Conservation (phyloP, 2,329 filamentous ascomycete species). For the Cordyceps sp. region DNA sequence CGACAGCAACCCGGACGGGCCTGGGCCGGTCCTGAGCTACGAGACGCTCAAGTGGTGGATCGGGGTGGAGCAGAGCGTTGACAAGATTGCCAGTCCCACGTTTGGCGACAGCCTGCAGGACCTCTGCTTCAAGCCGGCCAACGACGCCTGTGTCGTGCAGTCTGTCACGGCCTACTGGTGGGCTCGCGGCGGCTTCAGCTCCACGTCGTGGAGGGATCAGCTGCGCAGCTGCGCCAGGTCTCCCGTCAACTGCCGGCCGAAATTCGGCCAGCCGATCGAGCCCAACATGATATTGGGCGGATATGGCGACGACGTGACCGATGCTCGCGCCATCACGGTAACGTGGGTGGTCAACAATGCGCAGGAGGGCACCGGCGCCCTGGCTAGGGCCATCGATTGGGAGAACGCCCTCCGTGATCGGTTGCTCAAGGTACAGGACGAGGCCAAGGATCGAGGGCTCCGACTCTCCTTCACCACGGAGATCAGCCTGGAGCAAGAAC, state of each 20-base stretch:
- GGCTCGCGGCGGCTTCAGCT: slow-evolving; percentile 26
- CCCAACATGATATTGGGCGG: slow-evolving; percentile 77
- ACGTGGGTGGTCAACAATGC: slow-evolving; percentile 94
- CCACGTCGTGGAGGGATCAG: slow-evolving; percentile 51
- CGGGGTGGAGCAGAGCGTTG: slow-evolving; percentile 65
- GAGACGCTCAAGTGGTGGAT: slow-evolving; percentile 92
- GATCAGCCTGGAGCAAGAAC: slow-evolving; percentile 82
- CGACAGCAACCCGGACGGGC: slow-evolving; percentile 47
- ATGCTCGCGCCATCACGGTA: slow-evolving; percentile 66
- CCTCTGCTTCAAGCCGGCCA: slow-evolving; percentile 87
- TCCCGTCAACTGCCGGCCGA: slow-evolving; percentile 72
- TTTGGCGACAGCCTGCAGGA: slow-evolving; percentile 59
- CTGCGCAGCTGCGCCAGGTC: slow-evolving; percentile 60
- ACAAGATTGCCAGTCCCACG: slow-evolving; percentile 51
- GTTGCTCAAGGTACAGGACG: slow-evolving; percentile 60
- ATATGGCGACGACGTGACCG: slow-evolving; percentile 49
- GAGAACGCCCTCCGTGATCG: slow-evolving; percentile 62
- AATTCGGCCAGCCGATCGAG: slow-evolving; percentile 77
- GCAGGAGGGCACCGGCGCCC: slow-evolving; percentile 52
- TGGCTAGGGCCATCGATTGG: slow-evolving; percentile 73
- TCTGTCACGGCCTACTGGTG: slow-evolving; percentile 84
- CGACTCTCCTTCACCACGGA: slow-evolving; percentile 90
- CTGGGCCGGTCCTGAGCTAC: slow-evolving; percentile 69
- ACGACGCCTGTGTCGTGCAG: slow-evolving; percentile 79
- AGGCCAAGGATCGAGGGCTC: slow-evolving; percentile 63